Evolutionary conservation across 176 grass and related monocot genomes (phyloP).

Genomic region (Otatea glauca): DNA sequence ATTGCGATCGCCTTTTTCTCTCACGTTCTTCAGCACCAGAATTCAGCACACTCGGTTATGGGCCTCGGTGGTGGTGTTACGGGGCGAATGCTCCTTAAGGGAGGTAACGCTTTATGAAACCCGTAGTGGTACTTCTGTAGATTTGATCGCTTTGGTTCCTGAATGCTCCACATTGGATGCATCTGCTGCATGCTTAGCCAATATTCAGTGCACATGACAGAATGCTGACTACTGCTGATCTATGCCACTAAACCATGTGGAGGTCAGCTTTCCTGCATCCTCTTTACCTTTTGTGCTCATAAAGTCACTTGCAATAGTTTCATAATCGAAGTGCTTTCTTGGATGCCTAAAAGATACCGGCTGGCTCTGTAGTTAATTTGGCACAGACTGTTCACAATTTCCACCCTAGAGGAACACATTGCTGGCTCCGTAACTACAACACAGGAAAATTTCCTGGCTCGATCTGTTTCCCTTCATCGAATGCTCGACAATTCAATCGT

Average conservation of each 20-base stretch:
- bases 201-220: constrained; percentile 34
- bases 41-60: neutral
- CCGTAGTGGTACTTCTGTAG: neutral
- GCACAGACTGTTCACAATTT: neutral
- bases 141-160: neutral
- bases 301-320: constrained; percentile 31
- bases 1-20: neutral
- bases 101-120: neutral
- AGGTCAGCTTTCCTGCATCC: constrained; percentile 40
- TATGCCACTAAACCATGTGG: constrained; percentile 48
- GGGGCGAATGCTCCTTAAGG: neutral
- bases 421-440: neutral
- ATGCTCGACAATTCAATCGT: constrained; percentile 36
- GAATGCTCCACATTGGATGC: constrained; percentile 42
- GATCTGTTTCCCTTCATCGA: constrained; percentile 1
- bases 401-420: constrained; percentile 5
- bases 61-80: neutral
- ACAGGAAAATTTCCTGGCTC: constrained; percentile 1
- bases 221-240: constrained; percentile 45
- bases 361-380: constrained; percentile 19
- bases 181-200: neutral
- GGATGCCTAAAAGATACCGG: constrained; percentile 27
- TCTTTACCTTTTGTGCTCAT: constrained; percentile 37
- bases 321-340: constrained; percentile 32
- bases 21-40: neutral